phyloP scores from a whole-genome alignment of 208 protist species.

The Leishmania guyanensis region DNA sequence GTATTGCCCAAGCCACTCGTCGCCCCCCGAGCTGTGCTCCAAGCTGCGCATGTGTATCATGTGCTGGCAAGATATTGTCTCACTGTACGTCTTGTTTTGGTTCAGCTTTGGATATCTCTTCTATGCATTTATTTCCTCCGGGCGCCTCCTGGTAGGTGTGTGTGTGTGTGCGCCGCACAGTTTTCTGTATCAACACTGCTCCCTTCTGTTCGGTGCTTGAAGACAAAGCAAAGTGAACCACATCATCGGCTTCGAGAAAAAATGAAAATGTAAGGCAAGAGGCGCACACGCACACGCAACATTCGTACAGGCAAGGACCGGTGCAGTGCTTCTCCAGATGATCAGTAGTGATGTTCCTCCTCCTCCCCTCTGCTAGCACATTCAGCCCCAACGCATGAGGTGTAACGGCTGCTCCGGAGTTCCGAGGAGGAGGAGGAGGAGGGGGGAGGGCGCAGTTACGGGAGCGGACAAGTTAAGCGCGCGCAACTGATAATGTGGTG shows the following conservation, averaged over 20 bases:
- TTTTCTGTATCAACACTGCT: neutral
- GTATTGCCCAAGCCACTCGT: neutral
- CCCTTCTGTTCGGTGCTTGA: neutral
- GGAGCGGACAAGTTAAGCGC: neutral
- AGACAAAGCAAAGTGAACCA: neutral
- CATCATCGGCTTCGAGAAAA: neutral
- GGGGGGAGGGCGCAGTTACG: neutral
- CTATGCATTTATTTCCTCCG: neutral
- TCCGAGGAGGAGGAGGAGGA: neutral
- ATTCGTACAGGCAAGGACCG: neutral
- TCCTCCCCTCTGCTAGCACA: neutral
- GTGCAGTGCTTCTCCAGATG: neutral
- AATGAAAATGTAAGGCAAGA: neutral
- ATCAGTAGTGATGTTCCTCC: neutral
- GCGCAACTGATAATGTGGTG: neutral
- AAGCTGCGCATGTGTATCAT: neutral
- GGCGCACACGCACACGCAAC: neutral
- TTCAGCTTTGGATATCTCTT: neutral
- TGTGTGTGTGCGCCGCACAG: neutral
- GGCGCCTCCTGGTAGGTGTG: neutral
- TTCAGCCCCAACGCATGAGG: neutral
- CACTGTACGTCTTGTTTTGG: neutral
- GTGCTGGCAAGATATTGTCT: neutral
- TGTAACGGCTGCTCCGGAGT: neutral
- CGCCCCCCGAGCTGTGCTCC: neutral